Base-by-base conservation (phyloP, 2,329 filamentous ascomycete genomes). In the Thielaviopsis populi region DNA sequence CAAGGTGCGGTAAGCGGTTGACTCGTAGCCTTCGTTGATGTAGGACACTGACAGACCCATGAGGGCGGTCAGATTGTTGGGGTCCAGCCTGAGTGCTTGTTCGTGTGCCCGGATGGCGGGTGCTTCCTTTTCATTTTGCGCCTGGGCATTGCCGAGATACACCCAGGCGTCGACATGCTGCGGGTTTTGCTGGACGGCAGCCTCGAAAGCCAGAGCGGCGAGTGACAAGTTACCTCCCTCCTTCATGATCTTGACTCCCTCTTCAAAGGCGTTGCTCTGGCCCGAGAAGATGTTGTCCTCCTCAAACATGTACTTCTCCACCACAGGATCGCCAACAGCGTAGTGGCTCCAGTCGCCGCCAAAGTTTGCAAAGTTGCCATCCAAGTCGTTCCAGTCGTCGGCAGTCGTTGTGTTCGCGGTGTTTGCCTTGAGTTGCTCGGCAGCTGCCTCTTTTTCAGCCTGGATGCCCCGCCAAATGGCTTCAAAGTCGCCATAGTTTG, bases 1-100 rank as follows among this genome's bases (percentile, higher is more conserved):
- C 15, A 99, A 81, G 10, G 92, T 97, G 63, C 92, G 85, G 78
- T 97, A 99, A 59, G 94, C 92, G 22, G 91, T 95, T 71, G 88
- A 92, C 75, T 99, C 94, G 76, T 97, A 99, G 67, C 92, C 94
- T 76, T 99, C 94, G 76, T 99, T 99, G 59, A 94, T 99, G 75
- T 99, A 99, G 4, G 89, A 95, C 22, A 99, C 92, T 15, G 92
- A 91, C 62, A 99, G 78, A 1, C 90, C 91, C 92, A 99, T 97
- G 56, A 99, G 80, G 0, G 91, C 92, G 66, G 89, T 83, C 22
- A 95, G 81, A 72, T 96, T 96, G 70, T 84, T 86, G 0, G 91
- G 86, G 70, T 97, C 91, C 33, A 94, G 79, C 74, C 91, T 92
- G 68, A 96, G 77, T 0, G 92, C 91, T 72, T 94, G 88, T 74